Evolutionary conservation across 2,329 filamentous ascomycete genomes (phyloP).

Genomic region (Stachybotrys chlorohalonatus): DNA sequence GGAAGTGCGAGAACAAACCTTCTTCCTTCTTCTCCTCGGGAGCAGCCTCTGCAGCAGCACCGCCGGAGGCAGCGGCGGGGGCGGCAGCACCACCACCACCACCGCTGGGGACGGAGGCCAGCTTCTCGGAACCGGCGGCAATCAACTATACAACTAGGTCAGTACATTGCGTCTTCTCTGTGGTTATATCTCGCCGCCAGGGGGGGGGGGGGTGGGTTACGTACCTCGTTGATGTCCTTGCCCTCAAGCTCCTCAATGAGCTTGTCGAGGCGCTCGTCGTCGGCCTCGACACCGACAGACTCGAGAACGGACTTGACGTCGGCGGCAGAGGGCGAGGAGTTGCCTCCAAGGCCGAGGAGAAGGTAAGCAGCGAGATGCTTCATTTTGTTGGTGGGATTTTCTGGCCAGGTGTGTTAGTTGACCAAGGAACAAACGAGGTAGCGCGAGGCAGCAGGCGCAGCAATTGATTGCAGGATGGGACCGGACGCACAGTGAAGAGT

Average conservation of each 20-base stretch:
- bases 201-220: too few species aligned
- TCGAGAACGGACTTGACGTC: conserved; percentile 86
- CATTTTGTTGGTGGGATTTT: conserved; percentile 60
- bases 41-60: conserved; percentile 57
- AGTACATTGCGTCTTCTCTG: conserved; percentile 6
- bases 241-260: conserved; percentile 85
- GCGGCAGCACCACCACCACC: conserved; percentile 64
- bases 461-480: background rate
- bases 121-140: conserved; percentile 79
- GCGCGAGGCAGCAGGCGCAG: background rate
- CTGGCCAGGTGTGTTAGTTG: conserved; percentile 5
- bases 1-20: conserved; percentile 13
- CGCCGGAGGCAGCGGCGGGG: conserved; percentile 59
- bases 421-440: too few species aligned
- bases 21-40: conserved; percentile 80
- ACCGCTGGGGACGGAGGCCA: conserved; percentile 93
- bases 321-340: conserved; percentile 72
- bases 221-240: conserved; percentile 90
- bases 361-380: conserved; percentile 99
- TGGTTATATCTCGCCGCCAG: background rate
- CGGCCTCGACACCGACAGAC: conserved; percentile 91
- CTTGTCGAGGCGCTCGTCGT: conserved; percentile 74
- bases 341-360: conserved; percentile 89
- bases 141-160: conserved; percentile 59
- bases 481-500: background rate